These are phyloP conservation scores for Mimosa bimucronata DNA, from an alignment of 306 rosid genomes.

Conservation along the genomic window DNA sequence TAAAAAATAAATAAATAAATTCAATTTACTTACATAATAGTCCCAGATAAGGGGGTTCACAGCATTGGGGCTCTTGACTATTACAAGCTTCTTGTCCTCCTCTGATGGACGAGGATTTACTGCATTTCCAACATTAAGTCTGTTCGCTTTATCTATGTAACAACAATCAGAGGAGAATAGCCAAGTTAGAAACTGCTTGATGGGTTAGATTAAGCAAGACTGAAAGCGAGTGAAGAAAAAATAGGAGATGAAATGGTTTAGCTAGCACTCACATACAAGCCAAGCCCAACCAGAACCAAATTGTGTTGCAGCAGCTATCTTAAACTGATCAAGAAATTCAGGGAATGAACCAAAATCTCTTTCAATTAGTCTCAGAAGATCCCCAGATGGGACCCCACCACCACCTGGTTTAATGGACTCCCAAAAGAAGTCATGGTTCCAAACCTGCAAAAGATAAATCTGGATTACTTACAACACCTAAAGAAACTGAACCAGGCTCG, in stretches of 20 bases:
- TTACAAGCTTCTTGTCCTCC: constrained; percentile 74
- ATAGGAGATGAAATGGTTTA: constrained; percentile 22
- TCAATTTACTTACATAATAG: constrained; percentile 57
- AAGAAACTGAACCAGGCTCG: background rate
- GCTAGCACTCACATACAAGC: constrained; percentile 77
- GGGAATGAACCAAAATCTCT: constrained; percentile 89
- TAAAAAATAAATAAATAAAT: constrained; percentile 1
- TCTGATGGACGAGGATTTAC: constrained; percentile 66
- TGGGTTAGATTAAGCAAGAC: constrained; percentile 18
- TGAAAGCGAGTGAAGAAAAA: constrained; percentile 18
- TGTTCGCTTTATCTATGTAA: constrained; percentile 64
- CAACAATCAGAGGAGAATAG: background rate
- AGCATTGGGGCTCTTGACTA: constrained; percentile 86
- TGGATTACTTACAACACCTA: constrained; percentile 9
- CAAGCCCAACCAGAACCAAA: constrained; percentile 99
- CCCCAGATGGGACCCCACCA: constrained; percentile 82
- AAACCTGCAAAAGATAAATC: constrained; percentile 47
- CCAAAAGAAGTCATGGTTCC: constrained; percentile 99
- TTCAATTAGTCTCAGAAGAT: constrained; percentile 76
- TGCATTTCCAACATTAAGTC: constrained; percentile 73
- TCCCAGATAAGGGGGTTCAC: constrained; percentile 88
- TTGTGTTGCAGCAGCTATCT: constrained; percentile 77
- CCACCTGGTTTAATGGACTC: constrained; percentile 91
- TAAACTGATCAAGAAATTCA: constrained; percentile 61
- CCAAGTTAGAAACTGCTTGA: background rate